Base-by-base conservation (phyloP, 345 rosid species). In the Citrus trifoliata region DNA sequence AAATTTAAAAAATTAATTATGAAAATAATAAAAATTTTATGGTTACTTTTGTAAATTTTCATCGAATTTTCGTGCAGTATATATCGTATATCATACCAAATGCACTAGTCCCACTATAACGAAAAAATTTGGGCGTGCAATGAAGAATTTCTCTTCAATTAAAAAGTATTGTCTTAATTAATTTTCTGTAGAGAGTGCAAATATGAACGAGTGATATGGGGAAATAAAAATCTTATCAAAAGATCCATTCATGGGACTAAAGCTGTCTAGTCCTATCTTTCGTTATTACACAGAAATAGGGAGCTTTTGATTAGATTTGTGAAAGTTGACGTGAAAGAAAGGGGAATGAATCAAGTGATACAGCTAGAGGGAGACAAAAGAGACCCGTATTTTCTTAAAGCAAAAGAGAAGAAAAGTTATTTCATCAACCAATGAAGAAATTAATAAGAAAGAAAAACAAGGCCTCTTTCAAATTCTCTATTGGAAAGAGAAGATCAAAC, bases 291-390 rank as follows among this genome's bases (percentile, higher is more conserved):
- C 8, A 70, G 32, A 79, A 76, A 74, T 74, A 68, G 81, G 65
- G 73, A 58, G 83, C 74, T 87, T 83, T 80, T 83, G 86, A 83
- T 81, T 85, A 82, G 83, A 65, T 83, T 75, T 80, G 80, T 61
- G 85, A 71, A 67, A 69, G 79, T 60, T 69, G 65, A 78, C 16
- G 79, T 16, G 56, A 40, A 24, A 76, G 48, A 37, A 61, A 55
- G 71, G 35, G 56, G 19, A 58, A 37, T 58, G 53, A 30, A 46
- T 12, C 51, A 46, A 46, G 14, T 13, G 51, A 3, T 46, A 13
- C 51, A 46, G 51, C 51, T 13, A 46, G 51, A 46, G 18, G 38
- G 74, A 75, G 71, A 72, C 67, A 65, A 78, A 79, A 79, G 69
- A 55, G 70, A 35, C 10, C 40, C 24, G 1, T 48, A 10, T 46